phyloP scores from a whole-genome alignment of 83 land plant genomes.

The Picea abies region DNA sequence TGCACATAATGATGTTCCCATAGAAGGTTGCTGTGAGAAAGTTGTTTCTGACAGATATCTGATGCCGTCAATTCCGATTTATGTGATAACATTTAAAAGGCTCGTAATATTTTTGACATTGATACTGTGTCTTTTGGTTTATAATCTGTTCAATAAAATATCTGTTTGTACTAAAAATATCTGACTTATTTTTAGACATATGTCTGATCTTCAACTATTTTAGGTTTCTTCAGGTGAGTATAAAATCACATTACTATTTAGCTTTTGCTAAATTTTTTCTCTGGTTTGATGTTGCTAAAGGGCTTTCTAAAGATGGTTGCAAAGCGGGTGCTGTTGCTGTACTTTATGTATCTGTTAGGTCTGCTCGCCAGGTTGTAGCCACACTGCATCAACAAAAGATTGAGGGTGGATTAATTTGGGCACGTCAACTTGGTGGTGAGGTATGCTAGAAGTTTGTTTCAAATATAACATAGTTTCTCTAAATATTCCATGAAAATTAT shows the following conservation, averaged over 20 bases:
- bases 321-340: constrained; percentile 75
- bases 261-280: neutral
- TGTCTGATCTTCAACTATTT: neutral
- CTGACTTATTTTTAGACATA: too few relatives aligned
- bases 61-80: too few relatives aligned
- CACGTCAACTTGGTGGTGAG: constrained; percentile 99
- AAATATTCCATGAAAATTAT: neutral
- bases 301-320: constrained; percentile 93
- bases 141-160: too few relatives aligned
- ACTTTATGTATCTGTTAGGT: constrained; percentile 76
- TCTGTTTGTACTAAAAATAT: too few relatives aligned
- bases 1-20: neutral
- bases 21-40: neutral
- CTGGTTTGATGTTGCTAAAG: constrained; percentile 30
- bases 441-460: constrained; percentile 34
- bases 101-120: neutral
- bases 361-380: constrained; percentile 79
- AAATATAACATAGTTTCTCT: constrained; percentile 1
- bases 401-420: constrained; percentile 78
- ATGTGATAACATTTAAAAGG: too few relatives aligned
- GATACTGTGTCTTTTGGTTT: neutral
- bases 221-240: neutral
- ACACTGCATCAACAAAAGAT: constrained; percentile 72
- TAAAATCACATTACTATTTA: neutral
- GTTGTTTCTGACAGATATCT: neutral